Evolutionary conservation across 164 flowering plant species (phyloP).

Genomic region (Magnolia kwangsiensis): DNA sequence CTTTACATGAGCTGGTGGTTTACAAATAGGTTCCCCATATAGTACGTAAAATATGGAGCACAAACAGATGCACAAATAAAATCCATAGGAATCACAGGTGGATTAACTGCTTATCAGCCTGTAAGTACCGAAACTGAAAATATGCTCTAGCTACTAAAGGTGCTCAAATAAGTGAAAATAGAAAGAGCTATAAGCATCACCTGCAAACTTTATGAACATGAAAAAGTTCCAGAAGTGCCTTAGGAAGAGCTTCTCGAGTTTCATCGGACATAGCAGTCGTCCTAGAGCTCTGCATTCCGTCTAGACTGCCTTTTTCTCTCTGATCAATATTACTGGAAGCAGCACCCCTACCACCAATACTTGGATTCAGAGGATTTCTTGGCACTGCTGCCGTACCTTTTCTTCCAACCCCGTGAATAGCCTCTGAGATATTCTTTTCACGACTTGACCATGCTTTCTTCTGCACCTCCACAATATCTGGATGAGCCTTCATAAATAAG

Average conservation of each 20-base stretch:
- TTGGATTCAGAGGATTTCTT: slow-evolving; percentile 22
- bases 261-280: slow-evolving; percentile 44
- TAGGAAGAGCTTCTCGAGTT: slow-evolving; percentile 61
- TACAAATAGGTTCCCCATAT: neutral
- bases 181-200: slow-evolving; percentile 24
- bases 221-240: slow-evolving; percentile 53
- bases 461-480: slow-evolving; percentile 52
- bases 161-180: neutral
- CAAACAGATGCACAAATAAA: neutral
- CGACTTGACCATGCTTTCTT: slow-evolving; percentile 29
- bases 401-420: slow-evolving; percentile 6
- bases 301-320: slow-evolving; percentile 17
- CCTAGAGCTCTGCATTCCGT: slow-evolving; percentile 14
- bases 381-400: slow-evolving; percentile 16
- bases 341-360: slow-evolving; percentile 4
- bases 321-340: slow-evolving; percentile 22
- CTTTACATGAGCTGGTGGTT: neutral
- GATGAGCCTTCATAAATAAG: slow-evolving; percentile 45
- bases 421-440: slow-evolving; percentile 22
- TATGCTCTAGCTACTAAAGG: neutral
- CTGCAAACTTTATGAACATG: slow-evolving; percentile 70
- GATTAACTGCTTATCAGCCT: neutral
- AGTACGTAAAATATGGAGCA: neutral
- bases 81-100: neutral
- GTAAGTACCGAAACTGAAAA: neutral